Evolutionary conservation across 257 asterid genomes (phyloP), one percentile per base, ranked within the genome.

Genomic region (Mitragyna speciosa): DNA sequence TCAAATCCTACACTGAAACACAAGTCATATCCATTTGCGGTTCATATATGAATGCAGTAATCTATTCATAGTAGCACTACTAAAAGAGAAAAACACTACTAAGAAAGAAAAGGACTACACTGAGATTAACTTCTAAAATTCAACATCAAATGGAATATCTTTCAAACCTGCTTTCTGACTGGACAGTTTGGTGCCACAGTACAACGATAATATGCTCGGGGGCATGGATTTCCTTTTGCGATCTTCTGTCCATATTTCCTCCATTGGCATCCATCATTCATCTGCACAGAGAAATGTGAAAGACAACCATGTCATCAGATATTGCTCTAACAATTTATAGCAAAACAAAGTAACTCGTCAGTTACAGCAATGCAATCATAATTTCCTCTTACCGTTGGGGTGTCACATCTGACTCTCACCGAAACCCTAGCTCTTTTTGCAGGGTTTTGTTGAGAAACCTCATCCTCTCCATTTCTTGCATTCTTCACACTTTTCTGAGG

Each of bases 201-300:
- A 83, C 99, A 95, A 79, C 99, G 98, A 59, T 95, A 95, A 80
- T 95, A 95, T 36, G 99, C 98, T 78, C 99, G 83, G n/a, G 99
- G 99, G 85, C 99, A 93, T 4, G 99, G 99, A 47, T 95, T 95
- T 14, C 98, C 98, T 81, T 95, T 95, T 3, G 99, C 91, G 61
- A 92, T 89, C 89, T 95, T 95, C 63, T 95, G 99, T 12, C 99
- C 99, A 58, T 95, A 95, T 87, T 95, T 95, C 75, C 99, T 91
- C 99, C 99, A 95, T 86, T 95, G 99, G 59, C 99, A 95, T 19
- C 99, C 99, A 86, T 93, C 99, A 78, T 88, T 92, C 98, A 95
- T 93, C 97, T 93, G 58, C 33, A 76, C 75, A 16, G 19, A 49
- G 26, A 73, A 6, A 73, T 15, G 70, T 20, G 24, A 30, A 49